Conservation (phyloP, 305 asterid species). For the Fraxinus albicans region DNA sequence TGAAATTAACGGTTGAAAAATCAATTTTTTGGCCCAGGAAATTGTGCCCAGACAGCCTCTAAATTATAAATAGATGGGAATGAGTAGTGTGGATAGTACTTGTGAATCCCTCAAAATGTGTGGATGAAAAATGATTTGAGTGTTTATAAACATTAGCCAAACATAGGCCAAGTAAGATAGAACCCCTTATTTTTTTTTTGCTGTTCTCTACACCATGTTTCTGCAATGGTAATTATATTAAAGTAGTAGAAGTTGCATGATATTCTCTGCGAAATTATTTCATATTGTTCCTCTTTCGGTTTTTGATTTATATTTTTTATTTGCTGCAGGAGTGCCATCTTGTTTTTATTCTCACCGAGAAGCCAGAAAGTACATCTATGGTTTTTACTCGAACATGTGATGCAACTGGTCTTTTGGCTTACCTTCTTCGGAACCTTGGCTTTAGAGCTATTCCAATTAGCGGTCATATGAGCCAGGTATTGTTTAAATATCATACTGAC, state of each 20-base stretch:
- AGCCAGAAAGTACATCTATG: constrained; percentile 78
- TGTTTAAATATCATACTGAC: not conserved
- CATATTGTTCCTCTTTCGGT: constrained; percentile 1
- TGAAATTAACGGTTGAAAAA: no score
- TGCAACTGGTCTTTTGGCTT: constrained; percentile 71
- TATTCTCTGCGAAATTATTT: not conserved
- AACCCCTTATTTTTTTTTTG: not conserved
- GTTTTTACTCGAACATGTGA: constrained; percentile 94
- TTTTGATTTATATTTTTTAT: not conserved
- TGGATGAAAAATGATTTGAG: not conserved
- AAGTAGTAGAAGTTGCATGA: not conserved
- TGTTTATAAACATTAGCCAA: not conserved
- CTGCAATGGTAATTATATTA: constrained; percentile 3
- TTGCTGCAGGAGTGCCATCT: constrained; percentile 78
- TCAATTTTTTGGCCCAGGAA: no score
- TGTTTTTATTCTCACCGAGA: constrained; percentile 76
- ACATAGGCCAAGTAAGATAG: not conserved
- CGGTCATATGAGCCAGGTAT: constrained; percentile 94
- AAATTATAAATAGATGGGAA: not conserved
- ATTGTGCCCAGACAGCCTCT: no score
- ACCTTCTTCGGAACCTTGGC: constrained; percentile 82
- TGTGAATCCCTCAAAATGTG: not conserved
- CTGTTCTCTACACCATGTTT: not conserved
- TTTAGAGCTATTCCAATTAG: constrained; percentile 82
- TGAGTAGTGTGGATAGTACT: not conserved